Evolutionary conservation across 73 alveolate species (phyloP), one percentile per base, ranked within the genome.

Genomic region (Stentor coeruleus): DNA sequence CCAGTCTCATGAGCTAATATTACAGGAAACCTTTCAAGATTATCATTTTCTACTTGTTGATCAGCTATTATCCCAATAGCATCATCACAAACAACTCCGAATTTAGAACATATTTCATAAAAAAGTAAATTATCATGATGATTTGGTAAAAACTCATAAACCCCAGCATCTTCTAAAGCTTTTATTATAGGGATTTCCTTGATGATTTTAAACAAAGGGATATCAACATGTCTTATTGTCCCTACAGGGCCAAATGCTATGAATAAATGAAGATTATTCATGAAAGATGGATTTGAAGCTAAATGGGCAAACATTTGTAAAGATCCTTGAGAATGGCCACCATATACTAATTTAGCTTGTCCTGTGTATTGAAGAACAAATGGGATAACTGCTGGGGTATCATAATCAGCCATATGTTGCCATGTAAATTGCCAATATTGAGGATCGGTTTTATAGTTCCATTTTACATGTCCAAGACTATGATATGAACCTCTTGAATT

Each of bases 371-470:
- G 14, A 3, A 74, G 73, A 37, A 86, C 74, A 81, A 80, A 85
- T 35, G 84, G 38, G 0, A 88, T 74, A 73, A 79, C 86, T 38
- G 92, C 91, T 2, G 91, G 92, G 4, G 86, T 77, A 73, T 88
- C 94, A 81, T 88, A 88, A 30, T 33, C 81, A 15, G 89, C 94
- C 92, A 88, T 88, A 36, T 88, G 90, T 73, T 88, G 82, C 31
- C 55, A 81, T 1, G 92, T 60, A 80, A 88, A 88, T 15, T 88
- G 60, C 90, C 91, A 86, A 82, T 59, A 88, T 28, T 49, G 84
- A 3, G 58, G 15, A 42, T 86, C 15, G 20, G 20, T 15, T 55
- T 55, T 15, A 55, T 15, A 55, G 15, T 55, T 55, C n/a, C n/a
- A 15, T 15, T 15, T 55, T 55, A 15, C n/a, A 55, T 55, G 72